Evolutionary conservation across 2,329 filamentous ascomycete genomes (phyloP).

Genomic region (Aspergillus alliaceus): DNA sequence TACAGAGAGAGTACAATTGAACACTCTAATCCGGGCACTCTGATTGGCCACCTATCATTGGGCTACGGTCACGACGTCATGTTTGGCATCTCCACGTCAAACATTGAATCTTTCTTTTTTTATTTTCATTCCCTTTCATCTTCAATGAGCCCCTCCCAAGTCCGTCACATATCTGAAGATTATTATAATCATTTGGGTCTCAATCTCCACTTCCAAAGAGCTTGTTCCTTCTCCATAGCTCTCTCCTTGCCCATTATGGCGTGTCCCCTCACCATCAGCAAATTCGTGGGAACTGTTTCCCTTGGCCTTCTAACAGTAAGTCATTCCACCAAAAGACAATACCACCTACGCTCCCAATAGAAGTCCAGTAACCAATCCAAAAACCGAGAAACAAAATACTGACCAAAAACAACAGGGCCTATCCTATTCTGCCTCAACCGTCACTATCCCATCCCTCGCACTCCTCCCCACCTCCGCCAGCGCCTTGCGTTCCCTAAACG

Average conservation of each 20-base stretch:
- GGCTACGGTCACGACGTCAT: neutral
- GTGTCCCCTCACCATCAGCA: slow-evolving; percentile 72
- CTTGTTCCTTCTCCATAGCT: neutral
- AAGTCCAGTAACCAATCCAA: neutral
- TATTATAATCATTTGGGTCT: neutral
- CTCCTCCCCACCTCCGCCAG: slow-evolving; percentile 73
- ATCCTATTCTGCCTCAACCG: slow-evolving; percentile 76
- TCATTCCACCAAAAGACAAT: slow-evolving; percentile 15
- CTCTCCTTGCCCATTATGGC: slow-evolving; percentile 53
- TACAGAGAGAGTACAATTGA: neutral
- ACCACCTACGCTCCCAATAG: neutral
- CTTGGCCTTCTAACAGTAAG: slow-evolving; percentile 84
- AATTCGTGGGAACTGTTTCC: slow-evolving; percentile 90
- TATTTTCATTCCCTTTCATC: neutral
- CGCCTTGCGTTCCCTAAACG: slow-evolving; percentile 69
- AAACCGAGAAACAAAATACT: neutral
- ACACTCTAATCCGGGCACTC: neutral
- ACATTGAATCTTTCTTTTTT: neutral
- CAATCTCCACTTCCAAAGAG: neutral
- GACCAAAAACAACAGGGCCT: slow-evolving; percentile 65
- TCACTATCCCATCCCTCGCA: slow-evolving; percentile 78
- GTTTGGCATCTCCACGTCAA: neutral
- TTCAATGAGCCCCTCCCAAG: neutral
- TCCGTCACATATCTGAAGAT: neutral
- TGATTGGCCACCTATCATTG: neutral